Percentiles rank a stretch among this genome's conserved stretches.
Evolutionary conservation across 257 asterid genomes (phyloP).

Genomic region (Eustoma russellianum): DNA sequence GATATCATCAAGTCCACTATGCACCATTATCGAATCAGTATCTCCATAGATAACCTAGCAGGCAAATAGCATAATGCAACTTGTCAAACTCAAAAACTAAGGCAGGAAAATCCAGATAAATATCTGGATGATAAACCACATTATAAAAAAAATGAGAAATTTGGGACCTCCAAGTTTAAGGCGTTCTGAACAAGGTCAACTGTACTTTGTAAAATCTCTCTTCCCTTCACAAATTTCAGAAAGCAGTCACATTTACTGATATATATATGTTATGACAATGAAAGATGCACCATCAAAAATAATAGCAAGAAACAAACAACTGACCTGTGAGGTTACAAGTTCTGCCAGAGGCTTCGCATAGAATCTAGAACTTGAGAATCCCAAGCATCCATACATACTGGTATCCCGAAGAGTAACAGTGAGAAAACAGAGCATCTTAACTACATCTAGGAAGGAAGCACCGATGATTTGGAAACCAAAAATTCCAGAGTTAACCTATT

Average conservation of each 20-base stretch:
- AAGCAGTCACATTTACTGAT: conserved; percentile 18
- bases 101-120: conserved; percentile 6
- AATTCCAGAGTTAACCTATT: conserved; percentile 54
- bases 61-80: conserved; percentile 13
- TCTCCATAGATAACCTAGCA: conserved; percentile 95
- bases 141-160: conserved; percentile 10
- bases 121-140: conserved; percentile 5
- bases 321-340: conserved; percentile 83
- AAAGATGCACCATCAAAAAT: not conserved
- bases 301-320: conserved; percentile 13
- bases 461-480: conserved; percentile 2
- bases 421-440: conserved; percentile 12
- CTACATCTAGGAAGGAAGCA: conserved; percentile 4
- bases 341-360: conserved; percentile 96
- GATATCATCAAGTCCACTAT: conserved; percentile 89
- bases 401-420: conserved; percentile 13
- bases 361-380: conserved; percentile 93
- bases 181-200: conserved; percentile 83
- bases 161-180: conserved; percentile 71
- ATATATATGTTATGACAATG: not conserved
- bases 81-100: conserved; percentile 9
- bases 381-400: conserved; percentile 98
- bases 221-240: conserved; percentile 49
- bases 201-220: conserved; percentile 92
- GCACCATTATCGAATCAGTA: conserved; percentile 95